A percentile compares a stretch with the other conserved stretches of the same genome.
phyloP scores from a whole-genome alignment of 164 flowering plant genomes.

The Piper longum region DNA sequence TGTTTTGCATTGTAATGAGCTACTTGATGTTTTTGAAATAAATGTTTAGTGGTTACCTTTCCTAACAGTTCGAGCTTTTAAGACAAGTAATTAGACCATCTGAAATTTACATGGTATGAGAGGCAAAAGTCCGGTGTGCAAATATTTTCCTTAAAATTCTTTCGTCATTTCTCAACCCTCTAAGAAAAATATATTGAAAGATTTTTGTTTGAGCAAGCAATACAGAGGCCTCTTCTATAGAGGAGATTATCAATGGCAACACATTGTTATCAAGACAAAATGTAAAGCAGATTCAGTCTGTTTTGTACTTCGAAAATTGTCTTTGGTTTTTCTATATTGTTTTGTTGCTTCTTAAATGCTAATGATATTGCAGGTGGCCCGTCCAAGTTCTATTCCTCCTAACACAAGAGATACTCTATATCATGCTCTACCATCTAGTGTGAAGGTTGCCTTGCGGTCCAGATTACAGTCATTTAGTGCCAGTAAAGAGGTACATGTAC shows the following conservation, averaged over 20 bases:
- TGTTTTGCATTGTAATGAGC: no score
- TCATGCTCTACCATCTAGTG: constrained; percentile 39
- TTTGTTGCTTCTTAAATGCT: background rate
- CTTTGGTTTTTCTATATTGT: background rate
- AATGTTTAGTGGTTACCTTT: no score
- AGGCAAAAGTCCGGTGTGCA: no score
- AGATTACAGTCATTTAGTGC: constrained; percentile 26
- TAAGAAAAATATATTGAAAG: no score
- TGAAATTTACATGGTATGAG: no score
- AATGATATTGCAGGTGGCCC: constrained; percentile 23
- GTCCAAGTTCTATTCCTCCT: constrained; percentile 48
- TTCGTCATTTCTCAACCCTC: no score
- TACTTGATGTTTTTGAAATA: no score
- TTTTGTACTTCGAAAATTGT: background rate
- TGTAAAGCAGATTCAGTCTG: background rate
- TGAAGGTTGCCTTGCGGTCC: constrained; percentile 42
- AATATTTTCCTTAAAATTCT: no score
- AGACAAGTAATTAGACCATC: no score
- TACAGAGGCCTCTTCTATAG: background rate
- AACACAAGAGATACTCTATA: constrained; percentile 47
- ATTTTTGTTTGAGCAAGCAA: background rate
- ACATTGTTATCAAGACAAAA: background rate
- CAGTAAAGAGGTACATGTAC: constrained; percentile 33
- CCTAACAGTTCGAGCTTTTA: no score
- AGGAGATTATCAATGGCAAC: background rate